Conservation (phyloP, 345 rosid genomes). For the Melastoma malabathricum region DNA sequence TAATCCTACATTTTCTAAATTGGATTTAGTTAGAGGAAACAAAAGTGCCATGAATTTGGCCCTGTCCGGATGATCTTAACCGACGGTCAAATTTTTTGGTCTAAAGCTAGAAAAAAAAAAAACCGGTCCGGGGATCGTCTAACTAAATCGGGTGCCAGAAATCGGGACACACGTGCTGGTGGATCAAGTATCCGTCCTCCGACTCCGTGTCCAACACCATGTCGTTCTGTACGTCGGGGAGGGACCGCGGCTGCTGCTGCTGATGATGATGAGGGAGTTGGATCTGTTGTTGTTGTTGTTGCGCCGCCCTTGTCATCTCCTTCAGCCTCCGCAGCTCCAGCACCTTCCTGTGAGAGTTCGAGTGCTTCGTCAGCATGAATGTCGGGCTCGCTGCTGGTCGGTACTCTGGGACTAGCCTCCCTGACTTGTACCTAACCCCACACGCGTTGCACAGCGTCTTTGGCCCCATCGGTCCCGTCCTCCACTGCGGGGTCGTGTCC, state of each 20-base stretch:
- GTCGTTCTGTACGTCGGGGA: conserved; percentile 54
- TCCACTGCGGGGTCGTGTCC: conserved; percentile 80
- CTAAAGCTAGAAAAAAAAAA: no score
- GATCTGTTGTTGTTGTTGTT: conserved; percentile 20
- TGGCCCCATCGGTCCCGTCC: conserved; percentile 78
- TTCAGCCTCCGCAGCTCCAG: conserved; percentile 48
- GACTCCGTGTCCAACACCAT: no score
- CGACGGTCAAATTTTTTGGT: no score
- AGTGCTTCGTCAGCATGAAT: conserved; percentile 51
- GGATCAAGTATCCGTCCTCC: conserved; percentile 28
- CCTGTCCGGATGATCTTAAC: no score
- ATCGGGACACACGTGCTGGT: conserved; percentile 75
- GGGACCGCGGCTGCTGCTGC: conserved; percentile 42
- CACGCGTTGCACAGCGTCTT: conserved; percentile 90
- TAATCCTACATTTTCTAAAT: no score
- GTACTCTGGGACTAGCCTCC: conserved; percentile 64
- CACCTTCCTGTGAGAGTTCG: conserved; percentile 70
- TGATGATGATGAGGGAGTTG: conserved; percentile 34
- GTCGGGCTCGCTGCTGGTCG: conserved; percentile 78
- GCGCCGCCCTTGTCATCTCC: conserved; percentile 27
- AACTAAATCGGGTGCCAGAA: conserved; percentile 57
- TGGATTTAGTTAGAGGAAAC: no score
- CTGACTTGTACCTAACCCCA: conserved; percentile 70
- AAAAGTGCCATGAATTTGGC: no score
- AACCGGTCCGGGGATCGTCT: conserved; percentile 1